Percentiles rank a stretch among this genome's conserved stretches.
These are phyloP conservation scores for Chlamydomonas reinhardtii DNA, from an alignment of 163 green algal species.

Conservation along the genomic window DNA sequence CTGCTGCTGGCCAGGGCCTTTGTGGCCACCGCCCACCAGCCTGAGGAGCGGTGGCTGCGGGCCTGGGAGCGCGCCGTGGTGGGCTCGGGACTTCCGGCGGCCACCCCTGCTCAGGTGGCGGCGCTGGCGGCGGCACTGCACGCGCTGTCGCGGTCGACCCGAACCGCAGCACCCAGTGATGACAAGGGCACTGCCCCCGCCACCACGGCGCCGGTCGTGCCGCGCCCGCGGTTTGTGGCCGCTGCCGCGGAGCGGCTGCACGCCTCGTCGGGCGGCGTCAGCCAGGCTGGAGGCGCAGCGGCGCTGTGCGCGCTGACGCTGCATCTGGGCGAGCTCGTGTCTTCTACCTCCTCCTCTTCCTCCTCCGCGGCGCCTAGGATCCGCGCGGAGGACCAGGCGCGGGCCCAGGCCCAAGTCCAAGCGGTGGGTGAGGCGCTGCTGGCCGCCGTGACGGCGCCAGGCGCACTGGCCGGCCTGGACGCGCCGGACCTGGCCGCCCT, in stretches of 20 bases:
- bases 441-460: background rate
- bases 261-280: background rate
- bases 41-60: slow-evolving; percentile 10
- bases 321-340: slow-evolving; percentile 28
- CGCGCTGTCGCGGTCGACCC: background rate
- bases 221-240: background rate
- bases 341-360: background rate
- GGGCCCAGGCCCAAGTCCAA: background rate
- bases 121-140: slow-evolving; percentile 20
- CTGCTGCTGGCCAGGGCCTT: slow-evolving; percentile 28
- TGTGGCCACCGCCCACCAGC: background rate
- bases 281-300: background rate
- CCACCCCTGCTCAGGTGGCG: background rate
- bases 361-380: too few species aligned
- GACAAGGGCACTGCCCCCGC: too few species aligned
- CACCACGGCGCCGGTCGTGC: too few species aligned
- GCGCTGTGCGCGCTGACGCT: slow-evolving; percentile 18
- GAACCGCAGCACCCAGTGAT: background rate
- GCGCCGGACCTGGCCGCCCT: slow-evolving; percentile 15
- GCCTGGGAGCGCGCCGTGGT: slow-evolving; percentile 8
- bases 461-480: slow-evolving; percentile 24
- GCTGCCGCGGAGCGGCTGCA: slow-evolving; percentile 12
- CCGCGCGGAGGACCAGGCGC: background rate
- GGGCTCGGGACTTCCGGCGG: background rate
- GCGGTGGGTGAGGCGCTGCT: slow-evolving; percentile 35